Base-by-base conservation (phyloP, 2,329 filamentous ascomycete genomes). In the Stachybotrys chlorohalonatus region DNA sequence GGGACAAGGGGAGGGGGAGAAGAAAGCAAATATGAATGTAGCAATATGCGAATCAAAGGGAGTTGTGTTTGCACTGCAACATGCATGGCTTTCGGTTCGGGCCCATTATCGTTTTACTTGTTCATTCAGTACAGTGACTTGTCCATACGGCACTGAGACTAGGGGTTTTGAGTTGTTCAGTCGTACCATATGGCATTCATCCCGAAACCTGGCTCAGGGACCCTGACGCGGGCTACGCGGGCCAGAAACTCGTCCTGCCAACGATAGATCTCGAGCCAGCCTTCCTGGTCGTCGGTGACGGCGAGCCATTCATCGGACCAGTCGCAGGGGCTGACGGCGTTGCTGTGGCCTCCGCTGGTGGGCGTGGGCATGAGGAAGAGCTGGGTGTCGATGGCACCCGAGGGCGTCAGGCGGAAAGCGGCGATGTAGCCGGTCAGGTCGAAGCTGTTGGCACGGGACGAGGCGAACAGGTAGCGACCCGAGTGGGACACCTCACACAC, bases 111-210 rank as follows among this genome's bases (percentile, higher is more conserved):
- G 24, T 24, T 24, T 24, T 24, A 24, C 24, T 24, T 4, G 24
- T 24, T 24, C 24, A 24, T 24, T 24, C 24, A 24, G 24, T 24
- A 24, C 24, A 24, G 24, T 4, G 24, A 24, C 24, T 4, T 24
- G 24, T 24, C 24, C 24, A 24, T 24, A 24, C 36, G 36, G 13
- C 36, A 42, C 9, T 5, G 9, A 9, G 36, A 42, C 36, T 9
- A 42, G 36, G 36, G 5, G 9, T 42, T 13, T 9, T 42, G 13
- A 9, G 36, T 13, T 9, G 16, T 57, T 51, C 58, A 74, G 55
- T 95, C 87, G 69, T 94, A 94, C 90, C 90, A 95, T 59, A 95
- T 91, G n/a, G 90, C 90, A 72, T 95, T 95, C 90, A 95, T 95
- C 1, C 90, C 90, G 68, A 95, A 95, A 1, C 90, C 90, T n/a